These are phyloP conservation scores for Candida silvicultrix DNA, from an alignment of 805 yeast species.

Conservation along the genomic window DNA sequence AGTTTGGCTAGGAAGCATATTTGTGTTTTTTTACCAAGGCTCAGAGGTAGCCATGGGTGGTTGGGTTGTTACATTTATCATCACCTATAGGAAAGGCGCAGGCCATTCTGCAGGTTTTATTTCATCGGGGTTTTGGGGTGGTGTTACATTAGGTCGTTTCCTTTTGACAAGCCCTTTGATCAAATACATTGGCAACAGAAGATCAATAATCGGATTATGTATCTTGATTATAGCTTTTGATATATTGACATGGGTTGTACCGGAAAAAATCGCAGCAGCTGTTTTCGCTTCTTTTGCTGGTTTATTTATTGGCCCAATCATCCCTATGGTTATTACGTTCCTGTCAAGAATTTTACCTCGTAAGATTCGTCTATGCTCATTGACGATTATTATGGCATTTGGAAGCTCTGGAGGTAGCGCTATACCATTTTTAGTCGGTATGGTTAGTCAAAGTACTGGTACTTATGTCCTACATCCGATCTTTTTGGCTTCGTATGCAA, in stretches of 20 bases:
- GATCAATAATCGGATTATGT: constrained; percentile 33
- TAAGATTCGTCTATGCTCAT: constrained; percentile 42
- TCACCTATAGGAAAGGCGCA: constrained; percentile 43
- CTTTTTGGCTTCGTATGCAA: constrained; percentile 30
- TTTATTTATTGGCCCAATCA: constrained; percentile 50
- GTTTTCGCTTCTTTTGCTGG: constrained; percentile 43
- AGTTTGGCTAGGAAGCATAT: constrained; percentile 48
- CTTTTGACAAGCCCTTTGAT: constrained; percentile 36
- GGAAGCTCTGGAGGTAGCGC: constrained; percentile 56
- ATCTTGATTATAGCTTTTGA: constrained; percentile 31
- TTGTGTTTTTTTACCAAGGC: constrained; percentile 56
- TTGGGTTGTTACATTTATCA: constrained; percentile 56
- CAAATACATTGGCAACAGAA: constrained; percentile 35
- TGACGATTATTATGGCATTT: constrained; percentile 48
- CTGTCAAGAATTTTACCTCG: constrained; percentile 41
- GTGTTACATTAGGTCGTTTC: constrained; percentile 53
- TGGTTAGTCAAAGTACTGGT: constrained; percentile 38
- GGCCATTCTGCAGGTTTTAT: constrained; percentile 43
- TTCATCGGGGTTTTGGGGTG: constrained; percentile 63
- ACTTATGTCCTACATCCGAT: constrained; percentile 46
- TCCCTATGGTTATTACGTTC: constrained; percentile 43
- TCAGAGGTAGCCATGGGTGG: constrained; percentile 59
- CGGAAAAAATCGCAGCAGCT: constrained; percentile 37
- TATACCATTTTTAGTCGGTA: constrained; percentile 47
- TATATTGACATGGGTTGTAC: constrained; percentile 42